phyloP scores from a whole-genome alignment of 345 rosid genomes.

The Eutrema yunnanense region DNA sequence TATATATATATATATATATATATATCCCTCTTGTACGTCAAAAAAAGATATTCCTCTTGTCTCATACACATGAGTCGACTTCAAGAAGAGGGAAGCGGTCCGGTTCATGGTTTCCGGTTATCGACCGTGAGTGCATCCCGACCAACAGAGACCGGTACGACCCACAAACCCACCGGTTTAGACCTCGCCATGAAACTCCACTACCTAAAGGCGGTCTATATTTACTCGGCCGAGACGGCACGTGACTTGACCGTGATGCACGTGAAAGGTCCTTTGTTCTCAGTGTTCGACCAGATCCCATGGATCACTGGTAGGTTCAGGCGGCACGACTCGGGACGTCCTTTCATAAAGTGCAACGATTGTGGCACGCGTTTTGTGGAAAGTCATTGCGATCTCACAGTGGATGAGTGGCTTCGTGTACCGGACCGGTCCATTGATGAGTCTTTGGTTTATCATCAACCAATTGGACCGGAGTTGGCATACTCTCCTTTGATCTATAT shows the following conservation, averaged over 20 bases:
- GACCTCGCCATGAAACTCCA: constrained; percentile 89
- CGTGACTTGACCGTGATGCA: constrained; percentile 34
- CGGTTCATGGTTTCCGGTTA: constrained; percentile 40
- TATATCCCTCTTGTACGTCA: not conserved
- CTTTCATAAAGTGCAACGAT: constrained; percentile 74
- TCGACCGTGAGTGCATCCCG: constrained; percentile 54
- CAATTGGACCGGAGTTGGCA: constrained; percentile 61
- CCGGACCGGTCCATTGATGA: constrained; percentile 32
- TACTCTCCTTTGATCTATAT: constrained; percentile 57
- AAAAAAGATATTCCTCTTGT: too few relatives aligned
- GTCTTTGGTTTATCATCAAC: constrained; percentile 50
- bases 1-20: too few relatives aligned
- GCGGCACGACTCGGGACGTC: constrained; percentile 48
- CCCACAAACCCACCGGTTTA: constrained; percentile 35
- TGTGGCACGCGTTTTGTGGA: constrained; percentile 69
- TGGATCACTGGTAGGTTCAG: constrained; percentile 42
- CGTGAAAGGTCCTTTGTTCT: constrained; percentile 53
- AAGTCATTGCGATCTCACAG: constrained; percentile 49
- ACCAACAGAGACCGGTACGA: constrained; percentile 39
- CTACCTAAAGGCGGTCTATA: constrained; percentile 56
- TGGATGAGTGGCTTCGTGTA: constrained; percentile 58
- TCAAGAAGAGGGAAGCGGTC: constrained; percentile 13
- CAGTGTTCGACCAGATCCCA: constrained; percentile 38
- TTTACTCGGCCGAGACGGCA: constrained; percentile 38
- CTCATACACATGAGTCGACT: constrained; percentile 11